Conservation (phyloP, 441 rosid species). For the Gossypium davidsonii region DNA sequence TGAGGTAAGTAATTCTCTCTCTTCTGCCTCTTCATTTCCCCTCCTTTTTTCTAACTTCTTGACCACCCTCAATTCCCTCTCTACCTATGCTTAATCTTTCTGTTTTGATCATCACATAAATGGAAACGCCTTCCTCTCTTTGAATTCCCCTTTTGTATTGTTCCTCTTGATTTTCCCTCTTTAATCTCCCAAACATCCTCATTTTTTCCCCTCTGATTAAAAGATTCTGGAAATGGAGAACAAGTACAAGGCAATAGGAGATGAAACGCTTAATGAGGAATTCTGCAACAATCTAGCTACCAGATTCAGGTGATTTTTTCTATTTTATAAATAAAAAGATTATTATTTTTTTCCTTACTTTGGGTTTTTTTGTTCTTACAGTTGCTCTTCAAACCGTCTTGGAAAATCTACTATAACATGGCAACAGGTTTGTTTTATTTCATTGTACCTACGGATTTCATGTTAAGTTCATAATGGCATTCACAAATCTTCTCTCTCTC, state of each 20-base stretch:
- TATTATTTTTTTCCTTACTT: neutral
- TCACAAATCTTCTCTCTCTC: neutral
- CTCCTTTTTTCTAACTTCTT: conserved; percentile 4
- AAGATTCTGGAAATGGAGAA: conserved; percentile 75
- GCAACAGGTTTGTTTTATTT: conserved; percentile 46
- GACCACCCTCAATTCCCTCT: conserved; percentile 12
- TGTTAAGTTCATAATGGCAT: neutral
- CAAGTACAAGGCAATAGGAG: conserved; percentile 54
- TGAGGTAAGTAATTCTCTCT: conserved; percentile 32
- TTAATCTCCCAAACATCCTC: neutral
- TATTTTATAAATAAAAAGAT: neutral
- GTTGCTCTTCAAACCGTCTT: conserved; percentile 42
- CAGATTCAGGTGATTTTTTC: conserved; percentile 46
- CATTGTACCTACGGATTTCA: neutral
- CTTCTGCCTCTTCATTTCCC: neutral
- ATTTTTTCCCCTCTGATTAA: neutral
- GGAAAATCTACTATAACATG: conserved; percentile 61
- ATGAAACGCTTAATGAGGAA: conserved; percentile 42
- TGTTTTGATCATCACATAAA: neutral
- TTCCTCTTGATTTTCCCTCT: neutral
- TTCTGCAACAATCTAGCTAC: conserved; percentile 62
- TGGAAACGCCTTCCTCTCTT: neutral
- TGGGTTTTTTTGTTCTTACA: conserved; percentile 23
- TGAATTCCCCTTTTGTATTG: neutral
- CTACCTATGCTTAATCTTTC: neutral